These are phyloP conservation scores for Penicillium odoratum DNA, from an alignment of 495 filamentous ascomycete species.

Conservation along the genomic window DNA sequence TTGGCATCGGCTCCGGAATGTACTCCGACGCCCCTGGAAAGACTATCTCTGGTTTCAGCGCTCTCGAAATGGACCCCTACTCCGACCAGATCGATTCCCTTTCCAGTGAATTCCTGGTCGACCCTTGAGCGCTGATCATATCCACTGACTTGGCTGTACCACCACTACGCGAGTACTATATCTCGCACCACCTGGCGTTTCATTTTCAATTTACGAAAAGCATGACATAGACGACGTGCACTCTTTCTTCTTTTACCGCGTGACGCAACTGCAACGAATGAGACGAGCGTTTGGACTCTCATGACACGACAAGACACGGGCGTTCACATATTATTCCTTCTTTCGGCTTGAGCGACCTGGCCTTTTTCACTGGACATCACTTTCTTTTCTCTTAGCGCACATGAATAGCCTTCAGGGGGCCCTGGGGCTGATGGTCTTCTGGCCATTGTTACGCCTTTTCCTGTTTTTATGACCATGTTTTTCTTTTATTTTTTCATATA, in stretches of 20 bases:
- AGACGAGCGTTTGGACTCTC: constrained; percentile 30
- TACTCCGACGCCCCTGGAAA: constrained; percentile 40
- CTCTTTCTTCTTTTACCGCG: constrained; percentile 18
- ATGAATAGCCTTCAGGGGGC: constrained; percentile 18
- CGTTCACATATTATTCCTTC: constrained; percentile 19
- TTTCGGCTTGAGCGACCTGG: constrained; percentile 16
- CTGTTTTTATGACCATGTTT: not conserved
- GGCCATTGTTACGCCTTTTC: constrained; percentile 6
- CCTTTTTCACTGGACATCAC: constrained; percentile 12
- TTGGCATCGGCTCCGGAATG: constrained; percentile 35
- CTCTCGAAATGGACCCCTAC: constrained; percentile 38
- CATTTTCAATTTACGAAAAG: constrained; percentile 9
- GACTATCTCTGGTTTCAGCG: constrained; percentile 28
- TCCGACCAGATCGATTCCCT: constrained; percentile 29
- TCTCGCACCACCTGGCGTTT: constrained; percentile 6
- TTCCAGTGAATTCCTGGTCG: constrained; percentile 30
- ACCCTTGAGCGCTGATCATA: constrained; percentile 17
- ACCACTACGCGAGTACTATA: constrained; percentile 1
- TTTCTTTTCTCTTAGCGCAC: constrained; percentile 13
- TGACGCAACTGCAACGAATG: constrained; percentile 24
- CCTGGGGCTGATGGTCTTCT: constrained; percentile 10
- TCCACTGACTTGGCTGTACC: constrained; percentile 7
- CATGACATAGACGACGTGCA: constrained; percentile 20
- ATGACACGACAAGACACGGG: constrained; percentile 20
- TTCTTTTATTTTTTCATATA: constrained; percentile 8